Evolutionary conservation across 2,329 filamentous ascomycete species (phyloP).

Genomic region (Nemania sp.): DNA sequence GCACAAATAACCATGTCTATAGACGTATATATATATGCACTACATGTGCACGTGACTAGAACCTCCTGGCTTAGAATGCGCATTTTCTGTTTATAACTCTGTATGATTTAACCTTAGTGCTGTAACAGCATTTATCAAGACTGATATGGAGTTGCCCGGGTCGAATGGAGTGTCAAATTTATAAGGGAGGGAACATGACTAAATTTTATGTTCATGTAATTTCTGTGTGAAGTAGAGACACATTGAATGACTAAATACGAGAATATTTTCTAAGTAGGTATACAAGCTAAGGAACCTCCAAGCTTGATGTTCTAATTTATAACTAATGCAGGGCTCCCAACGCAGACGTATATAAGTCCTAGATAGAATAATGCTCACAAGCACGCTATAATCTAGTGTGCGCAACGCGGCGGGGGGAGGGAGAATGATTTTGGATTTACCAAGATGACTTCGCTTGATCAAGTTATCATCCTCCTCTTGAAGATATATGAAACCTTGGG

Average conservation of each 20-base stretch:
- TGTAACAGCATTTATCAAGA: not conserved
- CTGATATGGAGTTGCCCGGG: not conserved
- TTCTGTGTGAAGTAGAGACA: not conserved
- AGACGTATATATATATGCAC: not conserved
- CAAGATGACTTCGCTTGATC: slow-evolving; percentile 11
- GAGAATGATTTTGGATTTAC: slow-evolving; percentile 16
- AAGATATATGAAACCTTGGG: slow-evolving; percentile 19
- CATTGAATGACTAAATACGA: not conserved
- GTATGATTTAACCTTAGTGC: not conserved
- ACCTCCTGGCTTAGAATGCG: not conserved
- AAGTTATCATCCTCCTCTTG: slow-evolving; percentile 18
- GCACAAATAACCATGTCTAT: not conserved
- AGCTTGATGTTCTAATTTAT: not conserved
- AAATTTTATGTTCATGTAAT: not conserved
- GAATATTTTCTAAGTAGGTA: not conserved
- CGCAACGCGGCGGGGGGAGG: not conserved
- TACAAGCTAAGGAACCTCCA: not conserved
- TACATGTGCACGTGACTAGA: not conserved
- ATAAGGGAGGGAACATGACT: not conserved
- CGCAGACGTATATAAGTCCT: not conserved
- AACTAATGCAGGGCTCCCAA: no score
- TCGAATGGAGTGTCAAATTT: not conserved
- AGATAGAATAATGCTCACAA: not conserved
- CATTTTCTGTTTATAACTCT: not conserved
- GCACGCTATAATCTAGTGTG: not conserved